A percentile compares a stretch with the other conserved stretches of the same genome.
Evolutionary conservation across 1,139 yeast genomes (phyloP).

Genomic region (Zygoascus hellenicus): DNA sequence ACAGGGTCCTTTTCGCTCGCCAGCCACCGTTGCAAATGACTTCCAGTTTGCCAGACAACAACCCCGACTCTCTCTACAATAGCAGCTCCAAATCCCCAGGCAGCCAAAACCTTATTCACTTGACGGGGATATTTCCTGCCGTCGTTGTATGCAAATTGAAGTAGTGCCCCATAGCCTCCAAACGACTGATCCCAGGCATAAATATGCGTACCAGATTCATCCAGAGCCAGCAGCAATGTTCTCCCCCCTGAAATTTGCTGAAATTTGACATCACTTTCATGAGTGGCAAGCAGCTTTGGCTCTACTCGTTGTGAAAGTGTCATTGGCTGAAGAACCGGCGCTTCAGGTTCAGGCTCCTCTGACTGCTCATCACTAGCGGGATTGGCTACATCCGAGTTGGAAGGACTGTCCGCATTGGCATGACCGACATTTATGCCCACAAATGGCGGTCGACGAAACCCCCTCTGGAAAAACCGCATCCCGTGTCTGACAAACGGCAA

Average conservation of each 20-base stretch:
- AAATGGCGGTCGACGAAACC: too few relatives aligned
- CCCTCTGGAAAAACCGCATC: too few relatives aligned
- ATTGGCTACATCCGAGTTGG: too few relatives aligned
- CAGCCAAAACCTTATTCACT: constrained; percentile 52
- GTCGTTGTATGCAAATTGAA: constrained; percentile 36
- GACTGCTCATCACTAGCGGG: too few relatives aligned
- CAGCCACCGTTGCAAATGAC: constrained; percentile 23
- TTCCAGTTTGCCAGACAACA: constrained; percentile 53
- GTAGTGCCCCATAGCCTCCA: constrained; percentile 40
- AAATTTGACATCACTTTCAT: constrained; percentile 10
- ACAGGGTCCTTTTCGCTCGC: constrained; percentile 38
- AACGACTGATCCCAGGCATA: constrained; percentile 56
- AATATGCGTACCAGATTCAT: constrained; percentile 40
- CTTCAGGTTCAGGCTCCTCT: constrained; percentile 1
- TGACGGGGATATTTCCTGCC: constrained; percentile 25
- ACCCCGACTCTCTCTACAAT: constrained; percentile 49
- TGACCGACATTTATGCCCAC: too few relatives aligned
- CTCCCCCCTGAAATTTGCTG: constrained; percentile 41
- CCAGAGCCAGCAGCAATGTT: constrained; percentile 59
- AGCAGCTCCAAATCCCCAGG: constrained; percentile 62
- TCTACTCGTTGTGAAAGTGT: not conserved
- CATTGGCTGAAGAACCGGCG: not conserved
- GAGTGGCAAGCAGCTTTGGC: not conserved
- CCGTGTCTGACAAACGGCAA: too few relatives aligned
- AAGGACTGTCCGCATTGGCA: too few relatives aligned